Evolutionary conservation across 2,329 filamentous ascomycete genomes (phyloP), one percentile per base, ranked within the genome.

Genomic region (Ophiostoma populinum): DNA sequence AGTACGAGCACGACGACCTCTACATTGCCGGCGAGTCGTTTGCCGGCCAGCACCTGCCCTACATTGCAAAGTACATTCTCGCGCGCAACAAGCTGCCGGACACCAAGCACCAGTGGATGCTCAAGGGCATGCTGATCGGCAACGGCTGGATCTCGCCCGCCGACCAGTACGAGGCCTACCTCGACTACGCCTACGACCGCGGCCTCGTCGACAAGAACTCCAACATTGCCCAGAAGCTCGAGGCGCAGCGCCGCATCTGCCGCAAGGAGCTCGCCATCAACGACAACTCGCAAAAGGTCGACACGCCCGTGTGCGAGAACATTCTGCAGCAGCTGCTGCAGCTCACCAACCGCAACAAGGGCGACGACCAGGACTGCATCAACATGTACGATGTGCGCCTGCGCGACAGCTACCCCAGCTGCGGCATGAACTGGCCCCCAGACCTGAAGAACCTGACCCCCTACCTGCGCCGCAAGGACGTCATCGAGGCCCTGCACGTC

Each of bases 331-430:
- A 73, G 8, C 70, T 95, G 34, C 66, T 95, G 4, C 58, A 65
- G 20, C 53, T 74, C 32, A 86, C 81, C 2, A 57, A 51, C 35
- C 39, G 59, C 24, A 61, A 59, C 11, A 61, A 63, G 15, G 55
- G 67, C 37, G 62, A 65, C 33, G 53, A 67, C 27, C 48, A 54
- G 13, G 54, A 72, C 48, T 98, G 92, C 55, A 55, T 75, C 52
- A 99, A 98, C 59, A 94, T 95, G 82, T 99, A 99, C 55, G 90
- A 99, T 53, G 69, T 95, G 35, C 81, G 87, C 31, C 66, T 94
- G 31, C 75, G 65, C 43, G 90, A 98, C 55, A 61, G 60, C 6
- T 83, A 71, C 54, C 79, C 81, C 5, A 78, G 76, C 42, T 98
- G 90, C 54, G 90, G 90, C 45, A 93, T 93, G 86, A 87, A 85